A percentile compares a stretch with the other conserved stretches of the same genome.
phyloP scores from a whole-genome alignment of 2,329 filamentous ascomycete species.

The Biscogniauxia mediterranea region DNA sequence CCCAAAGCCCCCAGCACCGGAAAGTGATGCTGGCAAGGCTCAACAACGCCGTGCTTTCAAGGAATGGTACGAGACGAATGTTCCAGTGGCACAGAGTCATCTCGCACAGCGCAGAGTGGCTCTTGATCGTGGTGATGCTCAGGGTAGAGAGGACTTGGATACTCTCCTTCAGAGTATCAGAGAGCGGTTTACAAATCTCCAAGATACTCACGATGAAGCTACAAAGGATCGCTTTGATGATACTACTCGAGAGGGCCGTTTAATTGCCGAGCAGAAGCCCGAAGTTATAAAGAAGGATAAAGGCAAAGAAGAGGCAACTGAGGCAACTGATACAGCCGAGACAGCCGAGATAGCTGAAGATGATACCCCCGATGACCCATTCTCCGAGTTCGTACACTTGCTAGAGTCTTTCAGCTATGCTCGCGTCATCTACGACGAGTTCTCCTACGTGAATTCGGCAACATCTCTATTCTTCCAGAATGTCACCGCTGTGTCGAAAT shows the following conservation, averaged over 20 bases:
- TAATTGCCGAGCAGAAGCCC: neutral
- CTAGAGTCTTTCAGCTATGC: slow-evolving; percentile 40
- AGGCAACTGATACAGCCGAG: too few species aligned
- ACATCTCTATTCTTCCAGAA: slow-evolving; percentile 35
- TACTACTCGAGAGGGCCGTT: neutral
- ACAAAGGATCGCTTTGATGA: neutral
- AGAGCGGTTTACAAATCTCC: neutral
- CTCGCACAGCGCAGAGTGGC: neutral
- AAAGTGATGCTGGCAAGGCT: neutral
- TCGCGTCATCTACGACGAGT: slow-evolving; percentile 44
- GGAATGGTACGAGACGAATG: slow-evolving; percentile 26
- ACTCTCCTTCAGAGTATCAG: neutral
- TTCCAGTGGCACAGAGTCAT: slow-evolving; percentile 11
- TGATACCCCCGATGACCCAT: slow-evolving; percentile 3
- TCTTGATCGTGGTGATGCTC: neutral
- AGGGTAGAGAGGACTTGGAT: neutral
- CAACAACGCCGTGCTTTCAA: slow-evolving; percentile 13
- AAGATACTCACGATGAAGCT: neutral
- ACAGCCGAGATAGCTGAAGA: too few species aligned
- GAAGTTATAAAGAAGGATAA: neutral
- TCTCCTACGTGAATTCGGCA: slow-evolving; percentile 37
- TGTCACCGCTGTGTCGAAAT: slow-evolving; percentile 36
- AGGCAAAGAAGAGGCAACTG: too few species aligned
- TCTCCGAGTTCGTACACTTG: slow-evolving; percentile 16
- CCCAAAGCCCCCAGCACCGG: slow-evolving; percentile 8